Evolutionary conservation across 1,284 basidiomycete genomes (phyloP).

Genomic region (Ceratobasidium sp.): DNA sequence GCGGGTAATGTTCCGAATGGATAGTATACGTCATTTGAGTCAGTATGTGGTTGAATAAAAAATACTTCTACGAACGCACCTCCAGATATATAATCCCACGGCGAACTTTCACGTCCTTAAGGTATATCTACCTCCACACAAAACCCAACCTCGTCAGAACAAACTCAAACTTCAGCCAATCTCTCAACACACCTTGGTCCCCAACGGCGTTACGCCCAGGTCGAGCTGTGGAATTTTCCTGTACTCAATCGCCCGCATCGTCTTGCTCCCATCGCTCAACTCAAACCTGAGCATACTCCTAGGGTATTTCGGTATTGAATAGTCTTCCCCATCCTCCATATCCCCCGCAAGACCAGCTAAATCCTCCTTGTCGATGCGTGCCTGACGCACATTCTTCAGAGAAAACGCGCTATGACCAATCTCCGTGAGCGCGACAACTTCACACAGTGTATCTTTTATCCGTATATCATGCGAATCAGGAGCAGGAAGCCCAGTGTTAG

Average conservation of each 20-base stretch:
- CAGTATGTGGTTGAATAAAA: neutral
- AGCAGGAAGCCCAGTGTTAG: slow-evolving; percentile 72
- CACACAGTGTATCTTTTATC: slow-evolving; percentile 66
- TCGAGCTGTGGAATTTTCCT: slow-evolving; percentile 69
- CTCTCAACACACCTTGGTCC: slow-evolving; percentile 71
- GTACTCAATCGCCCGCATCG: slow-evolving; percentile 78
- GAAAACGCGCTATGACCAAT: slow-evolving; percentile 79
- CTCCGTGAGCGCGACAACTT: slow-evolving; percentile 80
- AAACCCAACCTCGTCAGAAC: neutral
- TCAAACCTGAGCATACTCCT: slow-evolving; percentile 76
- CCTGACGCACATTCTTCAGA: slow-evolving; percentile 72
- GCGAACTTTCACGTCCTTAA: slow-evolving; percentile 73
- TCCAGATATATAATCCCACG: slow-evolving; percentile 77
- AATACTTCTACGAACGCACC: slow-evolving; percentile 30
- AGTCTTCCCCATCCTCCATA: slow-evolving; percentile 74
- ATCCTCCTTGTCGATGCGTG: slow-evolving; percentile 72
- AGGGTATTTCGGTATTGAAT: slow-evolving; percentile 79
- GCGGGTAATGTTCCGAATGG: too few species aligned
- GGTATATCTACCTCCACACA: slow-evolving; percentile 65
- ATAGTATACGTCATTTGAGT: too few species aligned
- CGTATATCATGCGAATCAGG: slow-evolving; percentile 57
- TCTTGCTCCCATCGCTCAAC: slow-evolving; percentile 74
- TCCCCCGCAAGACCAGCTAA: slow-evolving; percentile 64
- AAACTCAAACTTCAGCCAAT: too few species aligned
- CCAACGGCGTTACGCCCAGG: slow-evolving; percentile 76